phyloP scores from a whole-genome alignment of 495 filamentous ascomycete genomes.

The Xylaria scruposa region DNA sequence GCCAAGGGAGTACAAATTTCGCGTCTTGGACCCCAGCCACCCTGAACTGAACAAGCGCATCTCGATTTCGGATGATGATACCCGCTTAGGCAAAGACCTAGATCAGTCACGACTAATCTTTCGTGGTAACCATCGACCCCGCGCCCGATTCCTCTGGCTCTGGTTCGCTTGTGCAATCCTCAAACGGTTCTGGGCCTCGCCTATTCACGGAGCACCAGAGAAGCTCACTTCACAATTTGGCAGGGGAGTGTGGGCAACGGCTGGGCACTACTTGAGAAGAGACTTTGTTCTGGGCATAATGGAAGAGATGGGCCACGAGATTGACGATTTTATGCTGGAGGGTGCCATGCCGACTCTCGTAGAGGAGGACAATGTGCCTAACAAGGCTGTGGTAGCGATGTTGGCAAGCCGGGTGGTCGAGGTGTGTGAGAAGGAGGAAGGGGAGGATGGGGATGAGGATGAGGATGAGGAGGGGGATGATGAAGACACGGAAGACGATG shows the following conservation, averaged over 20 bases:
- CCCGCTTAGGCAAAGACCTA: not conserved
- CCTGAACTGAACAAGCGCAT: too few relatives aligned
- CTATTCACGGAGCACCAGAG: not conserved
- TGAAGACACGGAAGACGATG: not conserved
- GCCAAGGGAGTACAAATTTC: not conserved
- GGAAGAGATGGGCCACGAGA: not conserved
- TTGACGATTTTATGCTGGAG: not conserved
- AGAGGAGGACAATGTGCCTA: not conserved
- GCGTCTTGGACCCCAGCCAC: too few relatives aligned
- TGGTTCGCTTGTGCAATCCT: not conserved
- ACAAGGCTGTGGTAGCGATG: not conserved
- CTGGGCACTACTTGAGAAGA: not conserved
- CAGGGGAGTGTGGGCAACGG: not conserved
- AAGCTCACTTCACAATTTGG: not conserved
- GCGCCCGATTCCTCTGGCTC: constrained; percentile 1
- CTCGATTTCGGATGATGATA: not conserved
- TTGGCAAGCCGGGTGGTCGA: not conserved
- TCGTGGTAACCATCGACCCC: not conserved
- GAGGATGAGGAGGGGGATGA: not conserved
- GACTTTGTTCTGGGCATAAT: constrained; percentile 3
- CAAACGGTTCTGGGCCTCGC: not conserved
- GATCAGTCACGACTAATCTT: not conserved
- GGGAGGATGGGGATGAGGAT: not conserved
- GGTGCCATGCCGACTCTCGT: not conserved
- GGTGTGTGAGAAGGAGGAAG: not conserved